A percentile compares a stretch with the other conserved stretches of the same genome.
Evolutionary conservation across 2,329 filamentous ascomycete species (phyloP).

Genomic region (Diatrype stigma): DNA sequence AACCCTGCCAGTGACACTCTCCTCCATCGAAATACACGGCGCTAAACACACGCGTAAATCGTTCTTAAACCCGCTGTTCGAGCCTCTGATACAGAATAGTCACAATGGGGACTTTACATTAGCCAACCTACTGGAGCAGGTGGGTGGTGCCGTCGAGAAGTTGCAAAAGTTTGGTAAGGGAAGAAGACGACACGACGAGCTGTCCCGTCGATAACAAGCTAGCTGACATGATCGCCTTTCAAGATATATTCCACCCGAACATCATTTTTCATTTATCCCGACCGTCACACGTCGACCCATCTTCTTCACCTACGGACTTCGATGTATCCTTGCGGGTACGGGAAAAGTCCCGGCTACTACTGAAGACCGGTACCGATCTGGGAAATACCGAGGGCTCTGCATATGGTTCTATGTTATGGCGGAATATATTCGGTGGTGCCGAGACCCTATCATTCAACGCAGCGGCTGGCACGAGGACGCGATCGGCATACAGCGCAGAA

Average conservation of each 20-base stretch:
- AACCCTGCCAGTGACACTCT: slow-evolving; percentile 82
- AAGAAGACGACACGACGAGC: slow-evolving; percentile 27
- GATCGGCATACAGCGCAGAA: slow-evolving; percentile 84
- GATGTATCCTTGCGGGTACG: slow-evolving; percentile 73
- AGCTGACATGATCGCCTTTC: slow-evolving; percentile 9
- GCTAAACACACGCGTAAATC: slow-evolving; percentile 75
- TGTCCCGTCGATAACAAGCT: slow-evolving; percentile 16
- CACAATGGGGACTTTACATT: slow-evolving; percentile 69
- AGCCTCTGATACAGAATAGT: slow-evolving; percentile 69
- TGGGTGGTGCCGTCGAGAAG: slow-evolving; percentile 41
- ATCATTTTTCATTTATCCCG: slow-evolving; percentile 80
- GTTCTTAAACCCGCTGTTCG: slow-evolving; percentile 79
- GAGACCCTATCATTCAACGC: slow-evolving; percentile 86
- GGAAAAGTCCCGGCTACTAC: slow-evolving; percentile 77
- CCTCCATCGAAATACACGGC: slow-evolving; percentile 78
- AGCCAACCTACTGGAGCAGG: slow-evolving; percentile 61
- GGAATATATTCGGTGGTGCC: slow-evolving; percentile 92
- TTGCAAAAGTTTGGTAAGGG: slow-evolving; percentile 70
- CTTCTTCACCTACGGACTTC: slow-evolving; percentile 70
- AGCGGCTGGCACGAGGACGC: slow-evolving; percentile 82
- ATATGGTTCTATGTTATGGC: slow-evolving; percentile 79
- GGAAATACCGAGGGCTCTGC: slow-evolving; percentile 93
- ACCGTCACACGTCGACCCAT: slow-evolving; percentile 63
- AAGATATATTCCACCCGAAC: slow-evolving; percentile 82
- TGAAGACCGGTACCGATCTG: slow-evolving; percentile 92